Percentiles rank a stretch among this genome's conserved stretches.
Conservation (phyloP, 176 grass and related monocot species). For the Hyparrhenia diplandra region DNA sequence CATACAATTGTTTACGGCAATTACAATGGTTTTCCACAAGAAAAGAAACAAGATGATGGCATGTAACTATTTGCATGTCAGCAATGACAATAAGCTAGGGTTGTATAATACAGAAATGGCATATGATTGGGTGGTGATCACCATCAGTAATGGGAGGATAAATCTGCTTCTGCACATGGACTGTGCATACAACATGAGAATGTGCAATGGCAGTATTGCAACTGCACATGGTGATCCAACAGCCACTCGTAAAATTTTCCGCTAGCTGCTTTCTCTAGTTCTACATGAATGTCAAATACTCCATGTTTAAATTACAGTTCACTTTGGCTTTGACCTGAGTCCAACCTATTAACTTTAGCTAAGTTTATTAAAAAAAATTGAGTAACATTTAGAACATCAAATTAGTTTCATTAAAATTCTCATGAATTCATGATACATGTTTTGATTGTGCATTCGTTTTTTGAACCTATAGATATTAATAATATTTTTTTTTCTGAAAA, state of each 20-base stretch:
- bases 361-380: neutral
- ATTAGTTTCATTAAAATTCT: neutral
- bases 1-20: constrained; percentile 5
- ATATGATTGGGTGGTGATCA: neutral
- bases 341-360: neutral
- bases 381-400: neutral
- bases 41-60: neutral
- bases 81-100: neutral
- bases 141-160: constrained; percentile 14
- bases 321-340: neutral
- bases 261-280: neutral
- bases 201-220: neutral
- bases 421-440: neutral
- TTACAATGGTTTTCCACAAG: neutral
- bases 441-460: neutral
- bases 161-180: constrained; percentile 18
- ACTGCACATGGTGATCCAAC: neutral
- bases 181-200: neutral
- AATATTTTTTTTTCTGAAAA: neutral
- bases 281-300: neutral
- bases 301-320: neutral
- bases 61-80: neutral
- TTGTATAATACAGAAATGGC: neutral
- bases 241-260: neutral
- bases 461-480: neutral